These are phyloP conservation scores for Epichloe amarillans DNA, from an alignment of 2,329 filamentous ascomycete genomes.

Conservation along the genomic window DNA sequence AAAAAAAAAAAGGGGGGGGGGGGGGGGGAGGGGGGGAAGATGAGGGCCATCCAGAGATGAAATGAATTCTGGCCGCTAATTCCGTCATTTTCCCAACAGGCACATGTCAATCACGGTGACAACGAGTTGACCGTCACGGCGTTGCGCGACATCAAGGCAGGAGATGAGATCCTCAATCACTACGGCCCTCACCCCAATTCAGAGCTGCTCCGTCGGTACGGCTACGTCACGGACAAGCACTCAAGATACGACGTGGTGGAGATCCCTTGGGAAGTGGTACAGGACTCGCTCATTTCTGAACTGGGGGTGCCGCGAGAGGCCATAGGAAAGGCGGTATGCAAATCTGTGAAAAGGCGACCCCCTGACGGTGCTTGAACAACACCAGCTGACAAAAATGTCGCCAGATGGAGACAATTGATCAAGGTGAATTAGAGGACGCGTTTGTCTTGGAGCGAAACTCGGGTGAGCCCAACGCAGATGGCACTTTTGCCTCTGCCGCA, in stretches of 20 bases:
- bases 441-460: conserved; percentile 53
- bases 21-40: not conserved
- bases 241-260: conserved; percentile 73
- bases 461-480: conserved; percentile 36
- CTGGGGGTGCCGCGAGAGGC: conserved; percentile 23
- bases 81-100: conserved; percentile 17
- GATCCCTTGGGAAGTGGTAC: conserved; percentile 48
- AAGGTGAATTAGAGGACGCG: conserved; percentile 58
- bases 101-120: conserved; percentile 41
- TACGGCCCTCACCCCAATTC: conserved; percentile 75
- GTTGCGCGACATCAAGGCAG: conserved; percentile 51
- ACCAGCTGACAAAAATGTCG: conserved; percentile 11
- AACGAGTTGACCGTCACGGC: conserved; percentile 55
- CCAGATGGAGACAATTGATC: conserved; percentile 36
- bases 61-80: not conserved
- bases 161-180: conserved; percentile 76
- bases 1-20: not conserved
- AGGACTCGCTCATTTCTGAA: conserved; percentile 27
- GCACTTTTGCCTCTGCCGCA: conserved; percentile 26
- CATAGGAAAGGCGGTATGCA: conserved; percentile 30
- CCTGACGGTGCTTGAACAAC: not conserved
- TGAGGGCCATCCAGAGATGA: not conserved
- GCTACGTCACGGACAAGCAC: conserved; percentile 73
- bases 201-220: conserved; percentile 72
- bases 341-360: conserved; percentile 4